Percentiles rank a stretch among this genome's conserved stretches.
Conservation (phyloP, 139 green algal genomes). For the Coelastrella sp. region DNA sequence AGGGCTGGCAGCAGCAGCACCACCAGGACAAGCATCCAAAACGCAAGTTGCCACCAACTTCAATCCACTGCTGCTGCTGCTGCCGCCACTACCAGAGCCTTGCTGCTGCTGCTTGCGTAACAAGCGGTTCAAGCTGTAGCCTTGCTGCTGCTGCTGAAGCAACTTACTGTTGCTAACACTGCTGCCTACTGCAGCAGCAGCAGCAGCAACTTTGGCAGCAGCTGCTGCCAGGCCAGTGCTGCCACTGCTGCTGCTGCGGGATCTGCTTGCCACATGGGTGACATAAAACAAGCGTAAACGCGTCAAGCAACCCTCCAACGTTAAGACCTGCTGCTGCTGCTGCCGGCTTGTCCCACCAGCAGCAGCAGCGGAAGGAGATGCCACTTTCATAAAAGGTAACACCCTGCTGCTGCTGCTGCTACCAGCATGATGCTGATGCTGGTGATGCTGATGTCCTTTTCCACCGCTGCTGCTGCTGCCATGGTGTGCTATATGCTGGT, state of each 20-base stretch:
- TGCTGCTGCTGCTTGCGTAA: background rate
- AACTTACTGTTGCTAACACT: background rate
- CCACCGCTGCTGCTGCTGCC: background rate
- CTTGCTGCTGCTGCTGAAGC: conserved; percentile 22
- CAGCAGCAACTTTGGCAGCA: conserved; percentile 4
- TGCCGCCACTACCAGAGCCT: background rate
- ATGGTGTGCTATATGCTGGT: too few species aligned
- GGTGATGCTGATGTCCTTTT: background rate
- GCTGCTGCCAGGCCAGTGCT: conserved; percentile 12
- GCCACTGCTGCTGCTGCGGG: conserved; percentile 21
- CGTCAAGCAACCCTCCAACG: conserved; percentile 8
- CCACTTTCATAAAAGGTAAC: background rate
- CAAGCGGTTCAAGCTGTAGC: conserved; percentile 23
- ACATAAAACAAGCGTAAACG: background rate
- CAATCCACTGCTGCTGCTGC: conserved; percentile 13
- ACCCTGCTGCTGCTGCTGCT: conserved; percentile 24
- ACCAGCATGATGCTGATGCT: background rate
- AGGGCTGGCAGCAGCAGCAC: background rate
- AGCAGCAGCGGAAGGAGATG: background rate
- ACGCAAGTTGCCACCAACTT: conserved; percentile 29
- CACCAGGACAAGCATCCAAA: conserved; percentile 34
- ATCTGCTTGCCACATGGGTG: background rate
- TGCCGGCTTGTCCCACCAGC: background rate
- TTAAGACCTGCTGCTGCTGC: conserved; percentile 30
- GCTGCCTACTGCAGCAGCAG: conserved; percentile 13